A percentile compares a stretch with the other conserved stretches of the same genome.
Conservation (phyloP, 2,329 filamentous ascomycete species). For the Annulohypoxylon truncatum region DNA sequence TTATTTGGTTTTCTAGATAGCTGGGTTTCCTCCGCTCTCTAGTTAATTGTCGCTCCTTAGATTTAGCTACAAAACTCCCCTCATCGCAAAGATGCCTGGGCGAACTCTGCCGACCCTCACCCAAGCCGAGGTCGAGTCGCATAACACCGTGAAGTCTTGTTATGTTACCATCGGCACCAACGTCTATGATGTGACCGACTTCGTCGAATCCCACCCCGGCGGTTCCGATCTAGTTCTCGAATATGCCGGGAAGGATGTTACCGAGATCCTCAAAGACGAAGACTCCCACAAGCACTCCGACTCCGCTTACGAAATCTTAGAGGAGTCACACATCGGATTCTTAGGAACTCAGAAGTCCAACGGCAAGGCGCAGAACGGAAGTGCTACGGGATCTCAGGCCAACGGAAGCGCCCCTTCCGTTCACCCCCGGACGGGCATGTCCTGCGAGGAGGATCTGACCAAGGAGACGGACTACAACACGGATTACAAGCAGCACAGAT, state of each 20-base stretch:
- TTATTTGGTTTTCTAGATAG: neutral
- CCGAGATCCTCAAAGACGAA: constrained; percentile 83
- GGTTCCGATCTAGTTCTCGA: constrained; percentile 89
- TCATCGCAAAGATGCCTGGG: constrained; percentile 73
- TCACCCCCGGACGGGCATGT: constrained; percentile 84
- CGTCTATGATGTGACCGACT: constrained; percentile 95
- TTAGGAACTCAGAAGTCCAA: constrained; percentile 69
- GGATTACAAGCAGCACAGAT: constrained; percentile 93
- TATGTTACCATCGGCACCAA: constrained; percentile 91
- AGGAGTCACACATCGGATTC: constrained; percentile 87
- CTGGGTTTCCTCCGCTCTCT: constrained; percentile 19
- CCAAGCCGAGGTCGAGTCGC: constrained; percentile 80
- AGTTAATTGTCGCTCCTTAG: constrained; percentile 30
- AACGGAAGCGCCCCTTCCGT: constrained; percentile 52
- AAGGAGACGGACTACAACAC: constrained; percentile 80
- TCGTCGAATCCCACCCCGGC: constrained; percentile 90
- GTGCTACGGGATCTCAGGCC: constrained; percentile 51
- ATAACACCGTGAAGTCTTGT: constrained; percentile 85
- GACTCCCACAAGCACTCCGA: constrained; percentile 89
- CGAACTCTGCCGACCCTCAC: constrained; percentile 86
- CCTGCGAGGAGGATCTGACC: constrained; percentile 84
- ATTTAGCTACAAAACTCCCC: constrained; percentile 3
- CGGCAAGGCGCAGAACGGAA: constrained; percentile 47
- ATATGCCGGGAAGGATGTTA: constrained; percentile 88
- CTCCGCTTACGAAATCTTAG: constrained; percentile 93